These are phyloP conservation scores for Rhazya stricta DNA, from an alignment of 257 asterid genomes.

Conservation along the genomic window DNA sequence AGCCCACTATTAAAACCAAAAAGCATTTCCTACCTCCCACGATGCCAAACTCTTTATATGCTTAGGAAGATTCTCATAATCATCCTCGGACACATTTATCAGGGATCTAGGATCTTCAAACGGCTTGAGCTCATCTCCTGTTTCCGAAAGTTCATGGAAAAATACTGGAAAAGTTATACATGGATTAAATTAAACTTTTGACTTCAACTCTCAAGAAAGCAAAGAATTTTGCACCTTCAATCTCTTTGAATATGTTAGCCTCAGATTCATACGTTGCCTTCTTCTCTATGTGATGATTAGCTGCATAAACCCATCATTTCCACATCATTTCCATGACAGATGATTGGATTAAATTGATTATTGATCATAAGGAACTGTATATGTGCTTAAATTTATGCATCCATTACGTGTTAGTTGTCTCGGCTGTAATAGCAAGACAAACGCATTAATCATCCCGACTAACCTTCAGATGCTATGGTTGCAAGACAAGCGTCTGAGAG, in stretches of 20 bases:
- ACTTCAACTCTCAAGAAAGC: constrained; percentile 3
- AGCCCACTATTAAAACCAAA: constrained; percentile 1
- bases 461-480: constrained; percentile 84
- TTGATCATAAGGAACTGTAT: not conserved
- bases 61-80: constrained; percentile 75
- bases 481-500: constrained; percentile 84
- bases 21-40: constrained; percentile 63
- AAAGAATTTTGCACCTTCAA: constrained; percentile 29
- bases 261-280: constrained; percentile 31
- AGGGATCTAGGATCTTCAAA: constrained; percentile 30
- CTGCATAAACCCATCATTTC: constrained; percentile 32
- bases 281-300: constrained; percentile 26
- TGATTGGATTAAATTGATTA: not conserved
- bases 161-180: constrained; percentile 15
- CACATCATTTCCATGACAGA: constrained; percentile 5
- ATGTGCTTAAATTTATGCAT: not conserved
- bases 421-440: not conserved
- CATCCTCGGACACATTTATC: constrained; percentile 47
- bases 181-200: not conserved
- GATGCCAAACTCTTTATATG: constrained; percentile 65
- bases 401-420: not conserved
- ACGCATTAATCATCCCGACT: constrained; percentile 10
- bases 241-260: constrained; percentile 17
- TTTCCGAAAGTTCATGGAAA: constrained; percentile 25
- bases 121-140: constrained; percentile 21